These are phyloP conservation scores for Naematelia encephala DNA, from an alignment of 768 basidiomycete genomes.

Conservation along the genomic window DNA sequence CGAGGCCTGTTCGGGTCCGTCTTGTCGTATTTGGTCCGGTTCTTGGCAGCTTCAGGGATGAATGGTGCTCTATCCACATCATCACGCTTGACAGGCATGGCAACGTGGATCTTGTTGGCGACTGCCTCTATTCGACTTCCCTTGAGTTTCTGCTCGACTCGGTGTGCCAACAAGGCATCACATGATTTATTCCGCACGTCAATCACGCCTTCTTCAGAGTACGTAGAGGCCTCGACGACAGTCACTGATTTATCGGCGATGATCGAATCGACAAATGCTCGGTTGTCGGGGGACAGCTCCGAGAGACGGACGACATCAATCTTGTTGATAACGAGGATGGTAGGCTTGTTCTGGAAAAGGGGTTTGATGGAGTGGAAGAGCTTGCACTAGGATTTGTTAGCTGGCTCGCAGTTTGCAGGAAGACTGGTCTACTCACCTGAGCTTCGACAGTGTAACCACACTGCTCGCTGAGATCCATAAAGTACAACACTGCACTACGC, in stretches of 20 bases:
- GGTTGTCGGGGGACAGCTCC: conserved; percentile 72
- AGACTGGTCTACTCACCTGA: conserved; percentile 76
- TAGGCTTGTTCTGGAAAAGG: conserved; percentile 88
- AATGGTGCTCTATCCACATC: conserved; percentile 81
- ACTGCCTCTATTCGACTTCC: conserved; percentile 88
- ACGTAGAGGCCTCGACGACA: conserved; percentile 81
- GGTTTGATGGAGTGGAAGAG: conserved; percentile 99
- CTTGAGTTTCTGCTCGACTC: conserved; percentile 90
- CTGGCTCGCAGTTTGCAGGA: background rate
- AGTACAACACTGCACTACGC: conserved; percentile 90
- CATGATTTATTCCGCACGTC: conserved; percentile 92
- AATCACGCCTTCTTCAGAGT: conserved; percentile 97
- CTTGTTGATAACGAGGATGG: conserved; percentile 95
- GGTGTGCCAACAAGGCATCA: conserved; percentile 88
- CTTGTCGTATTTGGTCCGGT: conserved; percentile 78
- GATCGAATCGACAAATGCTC: conserved; percentile 81
- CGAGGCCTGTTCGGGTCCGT: conserved; percentile 71
- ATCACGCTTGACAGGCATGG: conserved; percentile 83
- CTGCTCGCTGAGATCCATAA: conserved; percentile 98
- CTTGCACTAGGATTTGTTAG: conserved; percentile 70
- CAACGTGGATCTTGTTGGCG: conserved; percentile 93
- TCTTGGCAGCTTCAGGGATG: conserved; percentile 80
- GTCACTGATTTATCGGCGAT: conserved; percentile 63
- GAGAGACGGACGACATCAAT: conserved; percentile 86
- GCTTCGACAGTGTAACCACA: conserved; percentile 97